Base-by-base conservation (phyloP, 2,329 filamentous ascomycete genomes). In the Thielaviopsis ethacetica region DNA sequence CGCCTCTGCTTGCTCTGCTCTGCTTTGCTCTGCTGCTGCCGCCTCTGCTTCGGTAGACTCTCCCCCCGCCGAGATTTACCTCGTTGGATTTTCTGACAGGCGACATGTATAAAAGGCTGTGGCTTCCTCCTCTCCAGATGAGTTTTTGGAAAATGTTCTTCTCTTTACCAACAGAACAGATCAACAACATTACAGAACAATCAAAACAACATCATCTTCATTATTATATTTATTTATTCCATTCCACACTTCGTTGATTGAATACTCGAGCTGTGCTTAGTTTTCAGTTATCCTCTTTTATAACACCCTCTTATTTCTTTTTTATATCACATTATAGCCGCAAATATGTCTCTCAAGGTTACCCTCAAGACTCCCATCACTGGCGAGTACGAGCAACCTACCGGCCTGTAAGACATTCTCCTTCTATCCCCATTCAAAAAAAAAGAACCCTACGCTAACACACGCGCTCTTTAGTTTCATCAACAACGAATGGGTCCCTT, bases 401-500 rank as follows among this genome's bases (percentile, higher is more conserved):
- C 78, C 61, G 80, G 80, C 69, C 72, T 83, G 80, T 83, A 73
- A 70, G 80, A 72, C 38, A 27, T 22, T 44, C 13, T 49, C 17
- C 9, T 47, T 34, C 19, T 21, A 24, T 47, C 34, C 27, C 34
- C 22, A 13, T 24, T 2, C 10, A 53, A 13, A 38, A 17, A 24
- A n/a, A 17, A 7, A 56, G 3, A n/a, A 24, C 19, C 21, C 27
- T n/a, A 47, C 44, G 21, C 54, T 64, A 55, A 60, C 59, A 50
- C 10, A 60, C 59, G 44, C 10, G 17, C 9, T 54, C 22, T 21
- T 10, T 67, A 88, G 85, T 62, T 93, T 88, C 80, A 93, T 95
- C 80, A 91, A 93, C 81, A 91, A 91, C 72, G 86, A 96, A 73
- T 96, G 85, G 75, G 82, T 94, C 64, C 24, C 47, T 22, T 53